Conservation (phyloP, 2,329 filamentous ascomycete species). For the Botrytis porri region DNA sequence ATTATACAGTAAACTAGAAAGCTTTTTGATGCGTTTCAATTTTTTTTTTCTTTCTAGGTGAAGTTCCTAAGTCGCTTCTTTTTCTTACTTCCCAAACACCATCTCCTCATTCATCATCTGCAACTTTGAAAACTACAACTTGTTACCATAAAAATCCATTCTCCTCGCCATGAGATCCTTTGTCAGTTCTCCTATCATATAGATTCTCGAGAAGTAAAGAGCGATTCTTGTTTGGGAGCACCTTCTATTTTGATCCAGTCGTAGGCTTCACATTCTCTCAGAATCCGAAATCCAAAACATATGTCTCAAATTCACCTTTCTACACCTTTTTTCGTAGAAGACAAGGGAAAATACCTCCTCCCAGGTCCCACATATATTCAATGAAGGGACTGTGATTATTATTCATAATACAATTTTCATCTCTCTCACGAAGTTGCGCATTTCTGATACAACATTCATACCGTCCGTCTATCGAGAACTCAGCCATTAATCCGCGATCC, state of each 20-base stretch:
- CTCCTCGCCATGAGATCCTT: too few relatives aligned
- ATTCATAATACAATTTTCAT: not conserved
- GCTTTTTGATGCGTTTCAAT: not conserved
- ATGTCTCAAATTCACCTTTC: not conserved
- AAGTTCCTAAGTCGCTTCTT: not conserved
- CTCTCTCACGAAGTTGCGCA: not conserved
- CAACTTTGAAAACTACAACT: not conserved
- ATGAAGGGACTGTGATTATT: too few relatives aligned
- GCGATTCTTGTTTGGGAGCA: not conserved
- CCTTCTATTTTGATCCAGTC: not conserved
- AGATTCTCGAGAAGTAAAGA: not conserved
- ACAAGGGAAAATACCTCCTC: rapidly evolving
- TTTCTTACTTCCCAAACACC: not conserved
- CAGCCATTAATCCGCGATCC: not conserved
- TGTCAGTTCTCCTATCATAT: rapidly evolving
- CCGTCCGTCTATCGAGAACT: not conserved
- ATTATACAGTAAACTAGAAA: not conserved
- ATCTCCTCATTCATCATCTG: not conserved
- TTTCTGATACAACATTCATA: not conserved
- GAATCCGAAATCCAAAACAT: not conserved
- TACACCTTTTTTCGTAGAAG: not conserved
- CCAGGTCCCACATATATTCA: too few relatives aligned
- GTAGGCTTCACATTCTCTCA: not conserved
- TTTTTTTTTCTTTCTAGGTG: not conserved
- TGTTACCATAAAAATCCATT: too few relatives aligned